Evolutionary conservation across 2,329 filamentous ascomycete species (phyloP).

Genomic region (Didymella sp.): DNA sequence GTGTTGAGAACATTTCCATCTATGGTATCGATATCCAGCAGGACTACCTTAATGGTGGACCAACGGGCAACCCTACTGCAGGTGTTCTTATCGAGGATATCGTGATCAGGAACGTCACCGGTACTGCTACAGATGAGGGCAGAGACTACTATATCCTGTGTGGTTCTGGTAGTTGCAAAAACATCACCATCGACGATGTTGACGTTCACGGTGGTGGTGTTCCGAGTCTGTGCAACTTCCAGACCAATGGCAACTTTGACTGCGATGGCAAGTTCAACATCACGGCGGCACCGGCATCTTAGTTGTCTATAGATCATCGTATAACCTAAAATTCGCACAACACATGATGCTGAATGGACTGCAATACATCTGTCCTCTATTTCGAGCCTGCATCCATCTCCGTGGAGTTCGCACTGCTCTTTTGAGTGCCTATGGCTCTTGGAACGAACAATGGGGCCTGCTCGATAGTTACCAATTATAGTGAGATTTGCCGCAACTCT

Average conservation of each 20-base stretch:
- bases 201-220: conserved; percentile 49
- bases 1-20: conserved; percentile 53
- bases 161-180: conserved; percentile 58
- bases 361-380: too few relatives aligned
- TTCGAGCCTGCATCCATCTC: too few relatives aligned
- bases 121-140: conserved; percentile 44
- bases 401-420: too few relatives aligned
- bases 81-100: conserved; percentile 57
- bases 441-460: too few relatives aligned
- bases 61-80: conserved; percentile 55
- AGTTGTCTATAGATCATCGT: not conserved
- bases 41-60: conserved; percentile 59
- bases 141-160: conserved; percentile 62
- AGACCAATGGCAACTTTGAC: conserved; percentile 36
- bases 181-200: conserved; percentile 63
- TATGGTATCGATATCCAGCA: conserved; percentile 62
- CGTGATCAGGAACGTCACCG: conserved; percentile 52
- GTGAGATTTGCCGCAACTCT: too few relatives aligned
- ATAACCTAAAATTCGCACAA: not conserved
- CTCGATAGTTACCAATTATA: too few relatives aligned
- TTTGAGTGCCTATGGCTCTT: too few relatives aligned
- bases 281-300: conserved; percentile 9
- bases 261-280: conserved; percentile 31
- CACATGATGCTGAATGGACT: too few relatives aligned
- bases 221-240: conserved; percentile 37